phyloP scores from a whole-genome alignment of 768 basidiomycete genomes.

The Termitomyces sp. region DNA sequence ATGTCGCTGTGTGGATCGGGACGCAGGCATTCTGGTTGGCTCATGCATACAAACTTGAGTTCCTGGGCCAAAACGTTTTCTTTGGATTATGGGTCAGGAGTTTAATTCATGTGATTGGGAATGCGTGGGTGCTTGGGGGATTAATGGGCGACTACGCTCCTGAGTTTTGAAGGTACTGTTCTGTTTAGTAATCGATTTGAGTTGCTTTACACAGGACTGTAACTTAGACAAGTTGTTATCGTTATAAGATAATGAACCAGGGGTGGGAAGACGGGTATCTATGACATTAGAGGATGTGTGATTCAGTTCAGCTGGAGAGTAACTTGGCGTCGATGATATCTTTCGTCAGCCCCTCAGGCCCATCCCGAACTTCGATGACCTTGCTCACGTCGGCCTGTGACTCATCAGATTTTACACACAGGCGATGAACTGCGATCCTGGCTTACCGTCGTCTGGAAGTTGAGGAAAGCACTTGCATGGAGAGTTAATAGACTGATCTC shows the following conservation, averaged over 20 bases:
- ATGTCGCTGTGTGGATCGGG: constrained; percentile 61
- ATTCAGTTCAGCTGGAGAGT: constrained; percentile 12
- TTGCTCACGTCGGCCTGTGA: constrained; percentile 72
- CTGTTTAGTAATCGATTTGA: not conserved
- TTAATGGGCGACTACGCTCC: constrained; percentile 39
- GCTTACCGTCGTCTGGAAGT: constrained; percentile 76
- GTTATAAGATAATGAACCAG: not conserved
- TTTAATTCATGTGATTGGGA: constrained; percentile 65
- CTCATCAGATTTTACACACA: not conserved
- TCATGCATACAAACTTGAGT: constrained; percentile 90
- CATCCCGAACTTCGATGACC: constrained; percentile 78
- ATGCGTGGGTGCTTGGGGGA: constrained; percentile 73
- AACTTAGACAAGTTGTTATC: not conserved
- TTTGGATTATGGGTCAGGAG: constrained; percentile 75
- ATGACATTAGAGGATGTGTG: not conserved
- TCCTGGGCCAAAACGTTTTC: constrained; percentile 73
- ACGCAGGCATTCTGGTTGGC: constrained; percentile 85
- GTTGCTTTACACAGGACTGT: not conserved
- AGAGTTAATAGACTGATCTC: constrained; percentile 75
- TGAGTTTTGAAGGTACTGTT: constrained; percentile 3
- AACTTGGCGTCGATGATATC: constrained; percentile 63
- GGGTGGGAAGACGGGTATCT: constrained; percentile 2
- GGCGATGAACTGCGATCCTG: not conserved
- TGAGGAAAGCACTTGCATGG: constrained; percentile 75
- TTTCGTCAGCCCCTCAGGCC: constrained; percentile 75